Conservation (phyloP, 1,139 yeast species). For the Yamadazyma conglobata region DNA sequence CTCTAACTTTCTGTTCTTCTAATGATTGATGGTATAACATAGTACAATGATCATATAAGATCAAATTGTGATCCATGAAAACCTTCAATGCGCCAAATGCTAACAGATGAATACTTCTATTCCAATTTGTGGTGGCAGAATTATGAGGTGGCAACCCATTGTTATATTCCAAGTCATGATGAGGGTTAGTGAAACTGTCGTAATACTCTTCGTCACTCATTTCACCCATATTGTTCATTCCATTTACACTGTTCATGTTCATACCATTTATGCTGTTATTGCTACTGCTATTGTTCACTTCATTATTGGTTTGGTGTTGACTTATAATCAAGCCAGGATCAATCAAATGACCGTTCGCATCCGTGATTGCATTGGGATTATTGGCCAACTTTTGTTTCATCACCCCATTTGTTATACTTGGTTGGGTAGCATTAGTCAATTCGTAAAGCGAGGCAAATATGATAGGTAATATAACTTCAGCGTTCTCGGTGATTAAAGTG, state of each 20-base stretch:
- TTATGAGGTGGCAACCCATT: conserved; percentile 39
- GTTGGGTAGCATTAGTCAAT: conserved; percentile 56
- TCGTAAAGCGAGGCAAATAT: conserved; percentile 89
- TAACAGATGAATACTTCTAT: conserved; percentile 85
- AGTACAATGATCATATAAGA: conserved; percentile 88
- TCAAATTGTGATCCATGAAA: conserved; percentile 91
- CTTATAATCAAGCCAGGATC: conserved; percentile 33
- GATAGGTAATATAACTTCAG: conserved; percentile 89
- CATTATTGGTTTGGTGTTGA: conserved; percentile 7
- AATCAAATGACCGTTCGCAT: conserved; percentile 46
- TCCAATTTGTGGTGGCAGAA: conserved; percentile 66
- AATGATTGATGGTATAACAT: conserved; percentile 75
- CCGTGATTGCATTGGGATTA: conserved; percentile 40
- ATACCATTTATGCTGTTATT: conserved; percentile 3
- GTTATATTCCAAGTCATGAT: conserved; percentile 28
- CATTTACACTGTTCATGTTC: conserved; percentile 10
- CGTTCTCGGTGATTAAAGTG: conserved; percentile 82
- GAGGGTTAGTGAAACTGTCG: conserved; percentile 41
- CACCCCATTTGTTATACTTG: conserved; percentile 46
- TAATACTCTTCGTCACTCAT: conserved; percentile 46
- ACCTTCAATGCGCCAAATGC: conserved; percentile 89
- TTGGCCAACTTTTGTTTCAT: conserved; percentile 42
- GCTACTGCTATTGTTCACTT: conserved; percentile 1
- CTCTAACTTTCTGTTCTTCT: conserved; percentile 62
- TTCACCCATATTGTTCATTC: conserved; percentile 30